Conservation (phyloP, 2,329 filamentous ascomycete species). For the Fusarium duplospermum region DNA sequence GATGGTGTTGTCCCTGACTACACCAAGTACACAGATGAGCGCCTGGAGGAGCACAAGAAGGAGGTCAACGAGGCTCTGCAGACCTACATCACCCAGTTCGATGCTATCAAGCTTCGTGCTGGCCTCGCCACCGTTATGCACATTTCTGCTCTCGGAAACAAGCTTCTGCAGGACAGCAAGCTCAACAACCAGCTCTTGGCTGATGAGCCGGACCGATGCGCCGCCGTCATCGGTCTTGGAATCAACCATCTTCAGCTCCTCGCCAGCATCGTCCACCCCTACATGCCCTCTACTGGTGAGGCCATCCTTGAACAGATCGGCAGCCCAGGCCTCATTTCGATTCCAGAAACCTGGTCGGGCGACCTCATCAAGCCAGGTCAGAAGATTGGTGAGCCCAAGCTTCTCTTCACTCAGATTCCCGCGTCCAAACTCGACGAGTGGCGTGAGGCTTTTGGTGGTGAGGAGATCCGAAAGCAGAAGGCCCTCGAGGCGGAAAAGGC, state of each 20-base stretch:
- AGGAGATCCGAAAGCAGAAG: conserved; percentile 75
- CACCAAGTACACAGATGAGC: conserved; percentile 66
- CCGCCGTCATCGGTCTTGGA: conserved; percentile 77
- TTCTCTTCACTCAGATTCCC: conserved; percentile 86
- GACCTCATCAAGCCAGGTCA: conserved; percentile 77
- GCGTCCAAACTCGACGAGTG: conserved; percentile 85
- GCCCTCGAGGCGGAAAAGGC: conserved; percentile 65
- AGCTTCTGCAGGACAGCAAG: conserved; percentile 63
- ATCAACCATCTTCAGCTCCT: conserved; percentile 87
- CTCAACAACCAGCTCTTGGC: conserved; percentile 66
- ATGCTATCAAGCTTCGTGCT: conserved; percentile 76
- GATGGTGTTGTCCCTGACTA: conserved; percentile 75
- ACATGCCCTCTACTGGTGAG: conserved; percentile 82
- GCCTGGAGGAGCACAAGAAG: conserved; percentile 64
- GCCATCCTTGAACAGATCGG: conserved; percentile 84
- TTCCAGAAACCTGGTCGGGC: conserved; percentile 75
- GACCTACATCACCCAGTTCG: conserved; percentile 75
- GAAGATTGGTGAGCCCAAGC: conserved; percentile 81
- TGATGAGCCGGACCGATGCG: conserved; percentile 65
- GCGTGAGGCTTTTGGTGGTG: conserved; percentile 79
- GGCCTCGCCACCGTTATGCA: conserved; percentile 74
- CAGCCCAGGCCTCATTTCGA: conserved; percentile 59
- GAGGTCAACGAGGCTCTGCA: conserved; percentile 75
- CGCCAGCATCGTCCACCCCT: conserved; percentile 82
- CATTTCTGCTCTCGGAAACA: conserved; percentile 69